phyloP scores from a whole-genome alignment of 2,329 filamentous ascomycete genomes.

The Phaeophleospora eucalypticola region DNA sequence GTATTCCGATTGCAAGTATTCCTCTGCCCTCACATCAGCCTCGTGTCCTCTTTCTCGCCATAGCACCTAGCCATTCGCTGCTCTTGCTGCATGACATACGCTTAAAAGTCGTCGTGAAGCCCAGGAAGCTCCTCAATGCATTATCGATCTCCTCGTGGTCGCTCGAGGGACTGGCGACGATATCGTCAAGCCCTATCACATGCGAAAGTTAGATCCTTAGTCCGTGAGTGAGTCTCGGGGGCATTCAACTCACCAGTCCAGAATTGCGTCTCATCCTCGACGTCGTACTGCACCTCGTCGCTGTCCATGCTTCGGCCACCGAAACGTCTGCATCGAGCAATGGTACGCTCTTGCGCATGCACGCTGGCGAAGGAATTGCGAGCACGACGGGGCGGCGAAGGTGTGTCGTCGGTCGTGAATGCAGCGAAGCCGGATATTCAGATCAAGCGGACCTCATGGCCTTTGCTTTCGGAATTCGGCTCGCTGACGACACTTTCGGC shows the following conservation, averaged over 20 bases:
- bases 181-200: slow-evolving; percentile 60
- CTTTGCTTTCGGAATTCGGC: too few relatives aligned
- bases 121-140: slow-evolving; percentile 76
- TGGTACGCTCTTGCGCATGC: too few relatives aligned
- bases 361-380: too few relatives aligned
- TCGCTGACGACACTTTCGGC: too few relatives aligned
- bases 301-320: neutral
- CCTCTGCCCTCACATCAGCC: slow-evolving; percentile 45
- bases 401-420: too few relatives aligned
- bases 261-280: neutral
- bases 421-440: too few relatives aligned
- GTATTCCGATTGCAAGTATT: slow-evolving; percentile 70
- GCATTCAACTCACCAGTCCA: neutral
- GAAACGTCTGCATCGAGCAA: too few relatives aligned
- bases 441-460: too few relatives aligned
- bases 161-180: slow-evolving; percentile 56
- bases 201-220: neutral
- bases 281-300: neutral
- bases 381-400: too few relatives aligned
- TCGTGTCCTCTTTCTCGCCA: neutral
- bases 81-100: slow-evolving; percentile 37
- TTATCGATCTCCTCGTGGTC: slow-evolving; percentile 73
- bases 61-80: neutral
- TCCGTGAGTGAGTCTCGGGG: neutral
- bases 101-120: slow-evolving; percentile 70